Evolutionary conservation across 2,329 filamentous ascomycete genomes (phyloP), one percentile per base, ranked within the genome.

Genomic region (Hypoxylon sp.): DNA sequence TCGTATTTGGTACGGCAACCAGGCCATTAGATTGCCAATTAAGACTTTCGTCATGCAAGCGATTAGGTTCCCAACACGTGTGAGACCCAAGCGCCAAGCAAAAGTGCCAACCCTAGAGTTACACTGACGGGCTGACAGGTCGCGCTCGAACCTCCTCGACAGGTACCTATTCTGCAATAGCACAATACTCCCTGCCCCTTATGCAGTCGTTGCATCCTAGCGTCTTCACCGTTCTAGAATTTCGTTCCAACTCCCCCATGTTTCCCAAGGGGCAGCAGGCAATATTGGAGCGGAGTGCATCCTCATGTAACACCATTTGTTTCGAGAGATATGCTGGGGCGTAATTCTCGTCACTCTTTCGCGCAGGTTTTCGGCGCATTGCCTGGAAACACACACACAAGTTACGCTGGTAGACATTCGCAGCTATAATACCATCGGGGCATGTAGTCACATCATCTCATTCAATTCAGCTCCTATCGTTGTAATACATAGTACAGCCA

Each of bases 191-290:
- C 44, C 32, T 57, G n/a, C 55, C 56, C 55, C 51, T 62, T 62
- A n/a, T n/a, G n/a, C n/a, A 22, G 52, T 37, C 48, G 20, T 44
- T 30, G 20, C 30, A 41, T 24, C 11, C 34, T 52, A 52, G 56
- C 34, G 7, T 47, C 43, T 4, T 41, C 50, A 49, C 56, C 43
- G 20, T 48, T 63, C 59, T 65, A 65, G 63, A 62, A 62, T 26
- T 13, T 13, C 17, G 17, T 57, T 39, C 30, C 50, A 22, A 13
- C 39, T 34, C 56, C 48, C 48, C 30, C 32, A 20, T 19, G 34
- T 39, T 46, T 43, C 30, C 17, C 17, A 44, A 37, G 22, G 43
- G 5, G 48, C 46, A 19, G 57, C 44, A 44, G 46, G 30, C 39
- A 46, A 53, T 28, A 50, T 22, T 30, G 28, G 30, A 52, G 47